Percentiles rank a stretch among this genome's conserved stretches.
These are phyloP conservation scores for Raffaelea arxii DNA, from an alignment of 2,329 filamentous ascomycete genomes.

Conservation along the genomic window DNA sequence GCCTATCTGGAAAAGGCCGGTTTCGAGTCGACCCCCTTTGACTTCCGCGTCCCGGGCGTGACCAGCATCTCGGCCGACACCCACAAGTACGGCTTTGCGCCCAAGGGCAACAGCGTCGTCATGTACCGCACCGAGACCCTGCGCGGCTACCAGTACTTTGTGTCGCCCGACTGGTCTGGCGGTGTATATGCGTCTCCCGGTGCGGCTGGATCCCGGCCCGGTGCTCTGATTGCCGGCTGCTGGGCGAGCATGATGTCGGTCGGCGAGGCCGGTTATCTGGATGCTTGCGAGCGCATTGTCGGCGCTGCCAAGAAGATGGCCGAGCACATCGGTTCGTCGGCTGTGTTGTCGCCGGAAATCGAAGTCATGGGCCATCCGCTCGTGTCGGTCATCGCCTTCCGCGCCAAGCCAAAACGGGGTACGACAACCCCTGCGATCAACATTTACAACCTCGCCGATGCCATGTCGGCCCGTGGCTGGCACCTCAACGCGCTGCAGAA, in stretches of 20 bases:
- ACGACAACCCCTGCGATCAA: constrained; percentile 49
- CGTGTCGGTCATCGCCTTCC: constrained; percentile 85
- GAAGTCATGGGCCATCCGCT: constrained; percentile 75
- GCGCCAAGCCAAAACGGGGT: constrained; percentile 35
- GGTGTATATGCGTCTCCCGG: constrained; percentile 92
- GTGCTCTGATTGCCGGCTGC: constrained; percentile 88
- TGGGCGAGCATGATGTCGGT: constrained; percentile 88
- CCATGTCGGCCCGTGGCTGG: constrained; percentile 77
- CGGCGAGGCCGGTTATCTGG: constrained; percentile 80
- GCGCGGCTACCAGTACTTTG: constrained; percentile 90
- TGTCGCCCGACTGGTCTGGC: constrained; percentile 88
- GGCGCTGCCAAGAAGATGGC: constrained; percentile 76
- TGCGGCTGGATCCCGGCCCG: constrained; percentile 83
- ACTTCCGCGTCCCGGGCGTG: constrained; percentile 89
- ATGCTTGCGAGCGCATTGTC: constrained; percentile 80
- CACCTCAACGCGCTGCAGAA: constrained; percentile 91
- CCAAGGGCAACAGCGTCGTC: constrained; percentile 91
- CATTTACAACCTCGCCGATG: constrained; percentile 91
- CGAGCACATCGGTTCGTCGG: constrained; percentile 59
- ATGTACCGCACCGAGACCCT: constrained; percentile 76
- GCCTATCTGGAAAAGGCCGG: constrained; percentile 89
- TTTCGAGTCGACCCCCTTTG: constrained; percentile 79
- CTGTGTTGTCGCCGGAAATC: constrained; percentile 61
- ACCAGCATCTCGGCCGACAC: constrained; percentile 95
- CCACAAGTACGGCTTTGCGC: constrained; percentile 98